Conservation (phyloP, 2,329 filamentous ascomycete genomes). For the Cordyceps cateniannulata region DNA sequence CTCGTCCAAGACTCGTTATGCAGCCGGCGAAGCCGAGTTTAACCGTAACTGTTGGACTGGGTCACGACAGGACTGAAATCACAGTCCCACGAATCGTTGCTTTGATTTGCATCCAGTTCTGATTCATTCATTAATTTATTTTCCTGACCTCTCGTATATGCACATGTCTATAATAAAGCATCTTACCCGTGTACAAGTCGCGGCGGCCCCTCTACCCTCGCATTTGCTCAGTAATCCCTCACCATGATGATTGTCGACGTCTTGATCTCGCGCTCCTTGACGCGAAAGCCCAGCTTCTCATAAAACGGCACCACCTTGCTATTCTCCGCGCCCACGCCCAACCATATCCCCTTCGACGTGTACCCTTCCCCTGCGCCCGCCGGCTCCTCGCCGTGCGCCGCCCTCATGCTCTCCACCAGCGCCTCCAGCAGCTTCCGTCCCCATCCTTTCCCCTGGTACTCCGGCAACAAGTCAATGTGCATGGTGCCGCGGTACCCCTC, state of each 20-base stretch:
- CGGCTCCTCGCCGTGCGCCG: slow-evolving; percentile 7
- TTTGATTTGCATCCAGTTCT: no score
- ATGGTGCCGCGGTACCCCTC: slow-evolving; percentile 35
- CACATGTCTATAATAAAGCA: neutral
- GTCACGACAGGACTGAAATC: no score
- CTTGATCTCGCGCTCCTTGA: slow-evolving; percentile 29
- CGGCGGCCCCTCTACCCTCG: no score
- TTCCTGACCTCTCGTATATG: no score
- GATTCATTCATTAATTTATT: no score
- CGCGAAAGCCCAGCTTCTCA: slow-evolving; percentile 38
- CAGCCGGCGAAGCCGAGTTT: neutral
- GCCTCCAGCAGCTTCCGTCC: slow-evolving; percentile 34
- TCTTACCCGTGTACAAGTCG: no score
- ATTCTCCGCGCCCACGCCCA: slow-evolving; percentile 41
- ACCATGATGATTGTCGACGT: slow-evolving; percentile 36
- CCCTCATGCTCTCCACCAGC: slow-evolving; percentile 34
- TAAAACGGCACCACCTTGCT: slow-evolving; percentile 42
- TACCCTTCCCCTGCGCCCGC: neutral
- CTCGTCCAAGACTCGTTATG: neutral
- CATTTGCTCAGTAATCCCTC: slow-evolving; percentile 21
- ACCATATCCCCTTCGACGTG: slow-evolving; percentile 31
- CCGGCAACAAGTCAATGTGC: slow-evolving; percentile 42
- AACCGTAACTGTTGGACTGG: neutral
- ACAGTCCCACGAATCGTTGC: no score
- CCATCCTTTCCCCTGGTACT: slow-evolving; percentile 38